Base-by-base conservation (phyloP, 2,329 filamentous ascomycete genomes). In the Aspergillus clavatus region DNA sequence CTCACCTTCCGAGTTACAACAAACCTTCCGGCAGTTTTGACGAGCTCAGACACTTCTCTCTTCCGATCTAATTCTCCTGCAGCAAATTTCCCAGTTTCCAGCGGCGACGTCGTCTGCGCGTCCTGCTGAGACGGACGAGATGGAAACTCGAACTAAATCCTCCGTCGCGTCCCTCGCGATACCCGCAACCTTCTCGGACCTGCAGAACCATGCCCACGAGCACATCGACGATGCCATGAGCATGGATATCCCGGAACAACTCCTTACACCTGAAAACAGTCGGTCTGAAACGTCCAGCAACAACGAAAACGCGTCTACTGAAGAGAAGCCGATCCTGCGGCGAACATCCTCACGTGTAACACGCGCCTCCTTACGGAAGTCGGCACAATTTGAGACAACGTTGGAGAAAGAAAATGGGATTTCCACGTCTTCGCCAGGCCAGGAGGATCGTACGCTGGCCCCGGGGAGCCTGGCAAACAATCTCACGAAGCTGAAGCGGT, bases 271-370 rank as follows among this genome's bases (percentile, higher is more conserved):
- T 42, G 68, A 70, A 43, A 68, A 68, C 31, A 71, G 69, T 48
- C 66, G 63, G 42, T 72, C 68, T n/a, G 68, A 71, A 45, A 69
- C 66, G 2, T 69, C 68, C 4, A 71, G 67, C 53, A 66, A 65
- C 51, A 64, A 64, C 53, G 63, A 66, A 46, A 61, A 65, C 54
- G 60, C 61, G 52, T 60, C 56, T 10, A 52, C 50, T 22, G 63
- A 68, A 37, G 65, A 68, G 47, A 63, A 65, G 48, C 54, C 58
- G 22, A 46, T 54, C 10, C 40, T 54, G 37, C 65, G 61, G 37
- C 60, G 61, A 29, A 58, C 52, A 43, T 68, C 68, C 54, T 62
- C 66, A 63, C 68, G 68, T 55, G 61, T 64, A 46, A 62, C 59
- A 60, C 68, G 68, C 63, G 60, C 66, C 46, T 71, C 68, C 26